phyloP scores from a whole-genome alignment of 192 early-diverging fungal species.

The Helicostylum pulchrum region DNA sequence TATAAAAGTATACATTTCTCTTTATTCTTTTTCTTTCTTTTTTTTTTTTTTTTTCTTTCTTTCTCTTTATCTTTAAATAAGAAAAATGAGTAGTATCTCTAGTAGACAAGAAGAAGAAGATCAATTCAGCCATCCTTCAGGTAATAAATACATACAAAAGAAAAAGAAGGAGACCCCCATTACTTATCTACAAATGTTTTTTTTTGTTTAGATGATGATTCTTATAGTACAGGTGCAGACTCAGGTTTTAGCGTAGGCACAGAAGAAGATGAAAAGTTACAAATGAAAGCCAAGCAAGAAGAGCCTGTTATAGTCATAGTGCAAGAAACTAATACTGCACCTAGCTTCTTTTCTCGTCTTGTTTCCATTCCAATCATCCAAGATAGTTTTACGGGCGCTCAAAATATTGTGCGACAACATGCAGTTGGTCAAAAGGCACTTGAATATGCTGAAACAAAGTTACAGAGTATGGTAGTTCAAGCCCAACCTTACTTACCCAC shows the following conservation, averaged over 20 bases:
- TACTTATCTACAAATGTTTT: neutral
- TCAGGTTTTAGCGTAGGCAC: conserved; percentile 10
- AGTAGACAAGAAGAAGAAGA: neutral
- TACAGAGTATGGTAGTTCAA: neutral
- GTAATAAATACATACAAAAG: neutral
- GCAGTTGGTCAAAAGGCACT: conserved; percentile 11
- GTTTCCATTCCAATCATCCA: conserved; percentile 19
- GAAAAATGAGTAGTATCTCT: no score
- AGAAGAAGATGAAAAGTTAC: conserved; percentile 11
- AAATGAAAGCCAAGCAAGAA: neutral
- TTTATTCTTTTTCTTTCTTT: neutral
- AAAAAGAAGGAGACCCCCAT: conserved; percentile 1
- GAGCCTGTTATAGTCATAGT: conserved; percentile 5
- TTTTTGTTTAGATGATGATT: conserved; percentile 6
- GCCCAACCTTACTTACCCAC: neutral
- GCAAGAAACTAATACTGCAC: neutral
- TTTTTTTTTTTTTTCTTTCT: neutral
- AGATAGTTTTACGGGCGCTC: conserved; percentile 18
- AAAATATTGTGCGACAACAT: conserved; percentile 19
- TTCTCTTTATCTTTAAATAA: no score
- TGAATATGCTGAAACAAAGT: conserved; percentile 18
- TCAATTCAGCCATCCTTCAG: neutral
- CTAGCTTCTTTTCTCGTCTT: conserved; percentile 17
- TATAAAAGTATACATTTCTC: neutral
- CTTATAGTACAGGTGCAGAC: conserved; percentile 9